These are phyloP conservation scores for Aegilops umbellulata DNA, from an alignment of 176 grass and related monocot species.

Conservation along the genomic window DNA sequence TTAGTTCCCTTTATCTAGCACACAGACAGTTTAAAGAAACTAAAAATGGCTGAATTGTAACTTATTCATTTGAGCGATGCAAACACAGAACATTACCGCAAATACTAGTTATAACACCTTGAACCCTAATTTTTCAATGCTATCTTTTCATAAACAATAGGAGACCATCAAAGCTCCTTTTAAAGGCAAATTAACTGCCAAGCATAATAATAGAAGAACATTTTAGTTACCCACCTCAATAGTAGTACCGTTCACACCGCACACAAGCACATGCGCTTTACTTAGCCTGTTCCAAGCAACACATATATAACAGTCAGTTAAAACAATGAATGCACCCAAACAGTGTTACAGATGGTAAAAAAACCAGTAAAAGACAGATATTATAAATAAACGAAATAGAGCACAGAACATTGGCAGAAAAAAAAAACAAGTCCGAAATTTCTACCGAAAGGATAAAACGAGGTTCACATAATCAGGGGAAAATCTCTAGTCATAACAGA, in stretches of 20 bases:
- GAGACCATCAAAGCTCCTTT: neutral
- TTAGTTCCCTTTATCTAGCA: neutral
- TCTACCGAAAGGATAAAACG: neutral
- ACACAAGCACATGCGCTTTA: conserved; percentile 81
- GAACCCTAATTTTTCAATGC: neutral
- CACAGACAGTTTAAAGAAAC: neutral
- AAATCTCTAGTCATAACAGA: neutral
- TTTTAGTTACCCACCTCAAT: conserved; percentile 67
- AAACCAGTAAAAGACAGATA: neutral
- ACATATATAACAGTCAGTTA: conserved; percentile 1
- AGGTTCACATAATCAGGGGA: neutral
- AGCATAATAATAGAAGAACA: neutral
- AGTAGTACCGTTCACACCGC: conserved; percentile 74
- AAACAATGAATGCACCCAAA: neutral
- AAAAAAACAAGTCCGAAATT: neutral
- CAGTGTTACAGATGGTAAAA: neutral
- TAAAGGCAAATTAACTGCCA: neutral
- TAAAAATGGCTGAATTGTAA: neutral
- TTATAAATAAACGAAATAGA: neutral
- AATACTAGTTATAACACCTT: neutral
- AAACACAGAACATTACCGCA: neutral
- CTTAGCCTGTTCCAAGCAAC: conserved; percentile 63
- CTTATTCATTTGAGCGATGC: neutral
- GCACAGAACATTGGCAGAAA: neutral
- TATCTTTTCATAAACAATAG: neutral